Evolutionary conservation across 768 basidiomycete genomes (phyloP), one percentile per base, ranked within the genome.

Genomic region (Suillus subalutaceus): DNA sequence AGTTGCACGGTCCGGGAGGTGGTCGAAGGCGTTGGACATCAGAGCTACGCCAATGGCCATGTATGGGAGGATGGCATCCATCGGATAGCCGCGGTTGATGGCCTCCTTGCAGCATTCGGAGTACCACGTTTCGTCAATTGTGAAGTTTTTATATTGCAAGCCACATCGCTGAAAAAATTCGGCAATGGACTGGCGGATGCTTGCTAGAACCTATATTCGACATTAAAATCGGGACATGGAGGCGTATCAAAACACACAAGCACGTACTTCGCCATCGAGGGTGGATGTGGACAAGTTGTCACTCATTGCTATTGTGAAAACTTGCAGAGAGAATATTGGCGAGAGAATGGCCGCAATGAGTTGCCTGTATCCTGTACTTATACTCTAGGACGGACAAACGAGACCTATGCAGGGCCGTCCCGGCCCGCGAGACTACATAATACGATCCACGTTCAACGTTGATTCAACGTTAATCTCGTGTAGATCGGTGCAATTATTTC

Each of bases 1-100:
- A 1, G 73, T 73, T 10, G 73, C 68, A 10, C 66, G 55, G 68
- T 74, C 62, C 10, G 61, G 57, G 3, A 78, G 65, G 61, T 79
- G 78, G 1, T 61, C 67, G 59, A 74, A 78, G 8, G 70, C 69
- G 20, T 56, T 56, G 12, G 35, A 37, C 35, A n/a, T 37, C 8
- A 56, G 3, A 6, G 35, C 37, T 20, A n/a, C 55, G 10, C 55
- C 55, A 37, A 37, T 12, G 20, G 35, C 6, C 35, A 56, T 56
- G 20, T 56, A 56, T 32, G 55, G 55, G 35, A 56, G 35, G 20
- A 56, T 37, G 35, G 6, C 6, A 12, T 56, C 55, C 55, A 56
- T 56, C 35, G 55, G 55, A 56, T 35, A 56, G 35, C 55, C 35
- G 20, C 55, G 55, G 12, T 13, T n/a, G 20, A n/a, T 37, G 12